Percentiles rank a stretch among this genome's conserved stretches.
Evolutionary conservation across 768 basidiomycete species (phyloP).

Genomic region (Sistotremastrum suecicum): DNA sequence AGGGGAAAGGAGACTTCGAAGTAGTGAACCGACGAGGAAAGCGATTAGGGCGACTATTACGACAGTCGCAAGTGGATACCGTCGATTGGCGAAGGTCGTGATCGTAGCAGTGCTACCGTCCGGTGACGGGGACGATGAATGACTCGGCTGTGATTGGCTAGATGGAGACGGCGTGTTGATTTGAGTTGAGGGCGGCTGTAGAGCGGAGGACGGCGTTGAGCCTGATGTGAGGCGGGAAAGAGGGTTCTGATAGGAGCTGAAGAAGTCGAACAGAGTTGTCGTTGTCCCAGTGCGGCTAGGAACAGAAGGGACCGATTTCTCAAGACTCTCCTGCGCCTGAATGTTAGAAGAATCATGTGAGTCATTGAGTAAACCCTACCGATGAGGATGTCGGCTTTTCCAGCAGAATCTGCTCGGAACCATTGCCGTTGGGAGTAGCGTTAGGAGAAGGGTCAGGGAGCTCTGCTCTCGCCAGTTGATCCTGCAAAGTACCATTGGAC

Average conservation of each 20-base stretch:
- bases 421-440: no score
- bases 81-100: constrained; percentile 7
- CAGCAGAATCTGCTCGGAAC: no score
- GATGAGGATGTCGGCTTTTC: no score
- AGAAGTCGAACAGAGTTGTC: constrained; percentile 34
- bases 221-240: constrained; percentile 35
- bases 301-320: no score
- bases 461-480: no score
- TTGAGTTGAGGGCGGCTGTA: no score
- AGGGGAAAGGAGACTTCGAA: constrained; percentile 78
- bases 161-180: constrained; percentile 5
- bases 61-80: constrained; percentile 39
- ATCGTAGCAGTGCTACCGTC: background rate
- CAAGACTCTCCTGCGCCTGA: no score
- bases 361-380: no score
- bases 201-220: constrained; percentile 8
- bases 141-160: constrained; percentile 11
- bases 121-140: constrained; percentile 17
- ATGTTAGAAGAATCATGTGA: no score
- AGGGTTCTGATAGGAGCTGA: constrained; percentile 45
- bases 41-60: constrained; percentile 73
- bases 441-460: no score
- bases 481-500: no score
- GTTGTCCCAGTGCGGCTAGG: no score
- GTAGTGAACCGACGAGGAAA: constrained; percentile 81